Evolutionary conservation across 257 asterid genomes (phyloP), one percentile per base, ranked within the genome.

Genomic region (Jacaranda copaia): DNA sequence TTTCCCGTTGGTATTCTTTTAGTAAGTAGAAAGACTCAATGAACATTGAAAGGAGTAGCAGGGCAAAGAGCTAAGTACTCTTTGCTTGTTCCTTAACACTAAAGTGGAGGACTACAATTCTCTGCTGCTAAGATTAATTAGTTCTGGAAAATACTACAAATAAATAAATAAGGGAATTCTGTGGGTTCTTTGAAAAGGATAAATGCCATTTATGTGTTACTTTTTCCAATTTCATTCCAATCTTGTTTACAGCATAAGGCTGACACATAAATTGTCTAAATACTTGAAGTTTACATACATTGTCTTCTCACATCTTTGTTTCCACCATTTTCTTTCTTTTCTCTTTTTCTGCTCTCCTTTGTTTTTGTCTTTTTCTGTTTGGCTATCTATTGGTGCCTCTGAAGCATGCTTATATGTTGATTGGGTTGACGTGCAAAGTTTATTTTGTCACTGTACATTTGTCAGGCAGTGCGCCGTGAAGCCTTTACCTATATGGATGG

Each of bases 401-500:
- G 46, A 15, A 8, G 59, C 38, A 63, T 69, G 55, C 36, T 60
- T 69, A 58, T 46, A 36, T 84, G 72, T 68, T 78, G 76, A 51
- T 79, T 74, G 68, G 18, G 52, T 61, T 57, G 75, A 63, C 76
- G 56, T 69, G 65, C 46, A 58, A 51, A 74, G 36, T 58, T 62
- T 70, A 51, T 73, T 57, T 77, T 70, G 75, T 69, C n/a, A 63
- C 65, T 70, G 58, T 77, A 36, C 51, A 39, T 84, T 81, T 79
- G 73, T 70, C 82, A 96, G 99, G 97, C 94, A 36, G 96, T 89
- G 79, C 88, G 81, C 70, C 79, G 59, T 75, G 99, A 96, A 91
- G 99, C 97, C 74, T 96, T 82, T 85, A 90, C 98, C 39, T 90
- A 96, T 81, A 87, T 88, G 83, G 88, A 88, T 74, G 88, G 91